A percentile compares a stretch with the other conserved stretches of the same genome.
These are phyloP conservation scores for Zymoseptoria brevis DNA, from an alignment of 2,329 filamentous ascomycete genomes.

Conservation along the genomic window DNA sequence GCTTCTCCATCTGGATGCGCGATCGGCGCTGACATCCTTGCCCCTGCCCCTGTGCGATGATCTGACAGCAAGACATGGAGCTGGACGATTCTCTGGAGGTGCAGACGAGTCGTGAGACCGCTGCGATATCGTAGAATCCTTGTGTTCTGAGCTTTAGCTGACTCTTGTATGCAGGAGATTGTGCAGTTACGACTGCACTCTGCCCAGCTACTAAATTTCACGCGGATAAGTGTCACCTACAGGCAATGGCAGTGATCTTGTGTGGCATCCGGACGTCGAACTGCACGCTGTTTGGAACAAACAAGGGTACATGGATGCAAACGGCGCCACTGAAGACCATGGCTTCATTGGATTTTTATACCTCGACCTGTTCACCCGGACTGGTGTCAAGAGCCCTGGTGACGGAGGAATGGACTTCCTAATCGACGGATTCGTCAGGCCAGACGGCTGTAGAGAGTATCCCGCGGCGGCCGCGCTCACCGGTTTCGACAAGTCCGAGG, in stretches of 20 bases:
- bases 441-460: slow-evolving; percentile 5
- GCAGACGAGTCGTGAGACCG: no score
- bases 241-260: slow-evolving; percentile 9
- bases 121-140: no score
- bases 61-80: no score
- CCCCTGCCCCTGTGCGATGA: no score
- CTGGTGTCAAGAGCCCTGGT: not conserved
- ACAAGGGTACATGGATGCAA: not conserved
- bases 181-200: slow-evolving; percentile 1
- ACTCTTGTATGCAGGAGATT: not conserved
- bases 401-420: slow-evolving; percentile 1
- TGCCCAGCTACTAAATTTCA: slow-evolving; percentile 1
- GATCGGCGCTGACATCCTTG: no score
- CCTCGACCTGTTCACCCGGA: slow-evolving; percentile 7
- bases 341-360: slow-evolving; percentile 11
- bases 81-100: no score
- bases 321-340: not conserved
- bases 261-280: slow-evolving; percentile 10
- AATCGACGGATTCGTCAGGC: slow-evolving; percentile 1
- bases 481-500: slow-evolving; percentile 2
- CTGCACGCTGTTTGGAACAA: slow-evolving; percentile 9
- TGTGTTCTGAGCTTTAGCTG: no score
- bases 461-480: slow-evolving; percentile 1
- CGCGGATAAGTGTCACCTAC: slow-evolving; percentile 45
- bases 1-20: no score